phyloP scores from a whole-genome alignment of 176 grass and related monocot species.

The Urochloa ruziziensis region DNA sequence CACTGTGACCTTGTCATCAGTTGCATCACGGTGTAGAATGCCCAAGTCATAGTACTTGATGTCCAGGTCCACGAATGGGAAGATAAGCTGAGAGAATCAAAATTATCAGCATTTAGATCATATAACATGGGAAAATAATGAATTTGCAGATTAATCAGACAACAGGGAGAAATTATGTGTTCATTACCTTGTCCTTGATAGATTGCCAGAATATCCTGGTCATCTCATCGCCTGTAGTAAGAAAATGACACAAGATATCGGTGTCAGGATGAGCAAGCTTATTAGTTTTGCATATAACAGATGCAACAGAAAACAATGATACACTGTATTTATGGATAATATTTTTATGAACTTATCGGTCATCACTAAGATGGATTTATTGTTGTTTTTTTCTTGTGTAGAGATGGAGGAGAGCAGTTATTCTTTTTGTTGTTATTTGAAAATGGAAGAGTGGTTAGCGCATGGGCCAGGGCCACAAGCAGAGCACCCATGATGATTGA shows the following conservation, averaged over 20 bases:
- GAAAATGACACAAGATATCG: conserved; percentile 23
- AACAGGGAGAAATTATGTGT: not conserved
- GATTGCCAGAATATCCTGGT: conserved; percentile 92
- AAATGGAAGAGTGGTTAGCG: not conserved
- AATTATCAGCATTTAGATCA: not conserved
- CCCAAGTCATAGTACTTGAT: conserved; percentile 98
- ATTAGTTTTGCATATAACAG: not conserved
- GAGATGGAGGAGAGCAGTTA: not conserved
- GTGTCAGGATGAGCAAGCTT: not conserved
- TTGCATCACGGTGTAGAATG: conserved; percentile 74
- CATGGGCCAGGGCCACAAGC: not conserved
- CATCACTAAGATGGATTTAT: not conserved
- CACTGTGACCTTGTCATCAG: conserved; percentile 93
- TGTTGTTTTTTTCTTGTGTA: not conserved
- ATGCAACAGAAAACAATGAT: not conserved
- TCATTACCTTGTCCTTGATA: conserved; percentile 89
- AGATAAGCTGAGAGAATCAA: conserved; percentile 69
- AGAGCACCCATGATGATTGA: not conserved
- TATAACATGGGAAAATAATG: not conserved
- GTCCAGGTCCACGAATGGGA: conserved; percentile 90
- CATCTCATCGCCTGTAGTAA: conserved; percentile 86
- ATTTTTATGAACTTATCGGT: not conserved
- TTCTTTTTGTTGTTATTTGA: not conserved
- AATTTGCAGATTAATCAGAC: not conserved
- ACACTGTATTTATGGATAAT: not conserved